Evolutionary conservation across 257 asterid species (phyloP).

Genomic region (Coffea canephora): DNA sequence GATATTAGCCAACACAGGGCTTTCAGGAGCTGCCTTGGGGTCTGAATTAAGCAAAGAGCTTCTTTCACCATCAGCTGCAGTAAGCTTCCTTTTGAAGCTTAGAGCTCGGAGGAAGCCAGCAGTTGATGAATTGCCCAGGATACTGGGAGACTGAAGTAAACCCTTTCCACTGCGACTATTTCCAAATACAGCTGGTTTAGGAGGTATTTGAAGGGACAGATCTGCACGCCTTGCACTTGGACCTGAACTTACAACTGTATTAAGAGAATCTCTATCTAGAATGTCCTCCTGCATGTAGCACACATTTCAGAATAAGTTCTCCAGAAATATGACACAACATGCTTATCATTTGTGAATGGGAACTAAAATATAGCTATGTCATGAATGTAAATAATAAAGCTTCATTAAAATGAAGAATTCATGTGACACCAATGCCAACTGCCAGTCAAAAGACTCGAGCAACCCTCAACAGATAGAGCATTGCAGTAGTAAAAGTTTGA

Average conservation of each 20-base stretch:
- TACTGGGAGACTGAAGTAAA: slow-evolving; percentile 34
- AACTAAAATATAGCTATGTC: background rate
- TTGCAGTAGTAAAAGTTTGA: background rate
- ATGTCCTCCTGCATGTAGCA: slow-evolving; percentile 43
- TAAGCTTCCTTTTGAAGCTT: slow-evolving; percentile 59
- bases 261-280: slow-evolving; percentile 22
- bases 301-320: slow-evolving; percentile 1
- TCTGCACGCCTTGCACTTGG: slow-evolving; percentile 38
- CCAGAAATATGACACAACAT: background rate
- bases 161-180: slow-evolving; percentile 44
- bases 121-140: slow-evolving; percentile 37
- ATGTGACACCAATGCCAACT: too few species aligned
- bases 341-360: background rate
- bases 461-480: background rate
- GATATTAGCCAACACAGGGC: slow-evolving; percentile 49
- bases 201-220: slow-evolving; percentile 75
- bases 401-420: background rate
- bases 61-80: slow-evolving; percentile 50
- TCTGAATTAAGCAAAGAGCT: slow-evolving; percentile 63
- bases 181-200: slow-evolving; percentile 39
- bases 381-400: background rate
- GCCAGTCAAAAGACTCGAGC: background rate
- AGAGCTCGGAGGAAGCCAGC: slow-evolving; percentile 59
- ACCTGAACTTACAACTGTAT: slow-evolving; percentile 29
- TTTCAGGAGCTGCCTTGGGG: slow-evolving; percentile 43